phyloP scores from a whole-genome alignment of 1,284 basidiomycete species.

The Rhodotorula sp. region DNA sequence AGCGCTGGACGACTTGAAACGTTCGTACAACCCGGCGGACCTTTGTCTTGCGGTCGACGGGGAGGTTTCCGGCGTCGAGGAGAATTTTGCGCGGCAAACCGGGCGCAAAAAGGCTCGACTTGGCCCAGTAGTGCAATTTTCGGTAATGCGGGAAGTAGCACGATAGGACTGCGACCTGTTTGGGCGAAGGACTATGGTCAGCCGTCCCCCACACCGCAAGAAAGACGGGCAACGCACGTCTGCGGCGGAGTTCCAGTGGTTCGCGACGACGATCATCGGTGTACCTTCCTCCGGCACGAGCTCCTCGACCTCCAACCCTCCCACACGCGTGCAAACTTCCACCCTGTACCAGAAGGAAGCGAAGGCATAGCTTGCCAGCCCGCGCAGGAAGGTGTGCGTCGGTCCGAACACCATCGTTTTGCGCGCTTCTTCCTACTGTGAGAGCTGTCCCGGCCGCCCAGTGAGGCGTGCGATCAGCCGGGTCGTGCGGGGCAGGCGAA shows the following conservation, averaged over 20 bases:
- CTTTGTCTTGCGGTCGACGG: conserved; percentile 88
- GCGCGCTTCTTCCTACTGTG: too few relatives aligned
- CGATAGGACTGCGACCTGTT: conserved; percentile 43
- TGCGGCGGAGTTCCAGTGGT: conserved; percentile 37
- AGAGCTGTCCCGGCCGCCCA: too few relatives aligned
- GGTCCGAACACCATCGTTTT: conserved; percentile 49
- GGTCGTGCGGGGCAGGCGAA: too few relatives aligned
- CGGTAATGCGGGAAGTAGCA: conserved; percentile 71
- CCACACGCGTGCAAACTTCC: conserved; percentile 38
- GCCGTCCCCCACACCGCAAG: background rate
- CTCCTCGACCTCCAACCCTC: conserved; percentile 70
- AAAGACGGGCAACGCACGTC: conserved; percentile 19
- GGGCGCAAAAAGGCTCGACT: conserved; percentile 67
- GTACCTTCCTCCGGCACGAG: conserved; percentile 69
- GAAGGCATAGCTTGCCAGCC: conserved; percentile 63
- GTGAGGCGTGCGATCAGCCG: too few relatives aligned
- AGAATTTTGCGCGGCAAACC: conserved; percentile 70
- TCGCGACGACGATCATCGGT: conserved; percentile 69
- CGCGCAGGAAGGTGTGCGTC: conserved; percentile 64
- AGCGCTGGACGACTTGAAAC: background rate
- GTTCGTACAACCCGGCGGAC: background rate
- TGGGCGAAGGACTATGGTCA: background rate
- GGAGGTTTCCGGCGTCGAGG: conserved; percentile 88
- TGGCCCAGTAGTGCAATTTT: conserved; percentile 91
- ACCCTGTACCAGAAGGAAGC: conserved; percentile 80